phyloP scores from a whole-genome alignment of 257 asterid species.

The Agastache rugosa region DNA sequence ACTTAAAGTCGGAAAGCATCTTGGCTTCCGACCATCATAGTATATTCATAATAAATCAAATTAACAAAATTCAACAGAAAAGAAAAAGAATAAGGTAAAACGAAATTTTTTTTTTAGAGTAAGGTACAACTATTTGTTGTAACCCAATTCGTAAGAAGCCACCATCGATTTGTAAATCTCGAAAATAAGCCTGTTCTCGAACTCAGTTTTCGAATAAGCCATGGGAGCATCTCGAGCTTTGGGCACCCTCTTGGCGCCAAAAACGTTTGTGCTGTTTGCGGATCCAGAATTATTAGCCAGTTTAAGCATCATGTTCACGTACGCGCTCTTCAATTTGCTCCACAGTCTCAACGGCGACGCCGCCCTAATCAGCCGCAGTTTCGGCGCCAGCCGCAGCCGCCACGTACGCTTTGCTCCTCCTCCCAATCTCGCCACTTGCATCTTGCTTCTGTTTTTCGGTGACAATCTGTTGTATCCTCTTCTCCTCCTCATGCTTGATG shows the following conservation, averaged over 20 bases:
- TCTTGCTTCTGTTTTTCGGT: conserved; percentile 33
- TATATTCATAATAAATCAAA: neutral
- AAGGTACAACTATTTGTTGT: conserved; percentile 25
- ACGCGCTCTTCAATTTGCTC: conserved; percentile 53
- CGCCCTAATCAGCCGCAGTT: conserved; percentile 46
- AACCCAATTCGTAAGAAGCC: conserved; percentile 55
- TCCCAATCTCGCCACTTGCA: conserved; percentile 48
- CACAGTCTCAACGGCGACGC: conserved; percentile 52
- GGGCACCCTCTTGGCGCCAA: conserved; percentile 48
- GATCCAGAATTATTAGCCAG: conserved; percentile 39
- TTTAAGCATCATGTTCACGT: conserved; percentile 55
- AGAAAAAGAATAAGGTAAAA: no score
- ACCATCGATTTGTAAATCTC: conserved; percentile 64
- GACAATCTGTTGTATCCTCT: conserved; percentile 55
- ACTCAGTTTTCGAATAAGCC: conserved; percentile 45
- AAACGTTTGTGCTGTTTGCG: conserved; percentile 35
- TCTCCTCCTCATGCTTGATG: conserved; percentile 43
- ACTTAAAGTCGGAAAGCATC: neutral
- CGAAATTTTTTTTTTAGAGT: no score
- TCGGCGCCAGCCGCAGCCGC: conserved; percentile 52
- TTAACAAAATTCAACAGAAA: neutral
- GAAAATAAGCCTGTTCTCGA: conserved; percentile 57
- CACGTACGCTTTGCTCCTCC: conserved; percentile 45
- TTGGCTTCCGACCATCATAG: neutral
- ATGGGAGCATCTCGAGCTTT: conserved; percentile 36